Evolutionary conservation across 345 rosid genomes (phyloP).

Genomic region (Salix dunnii): DNA sequence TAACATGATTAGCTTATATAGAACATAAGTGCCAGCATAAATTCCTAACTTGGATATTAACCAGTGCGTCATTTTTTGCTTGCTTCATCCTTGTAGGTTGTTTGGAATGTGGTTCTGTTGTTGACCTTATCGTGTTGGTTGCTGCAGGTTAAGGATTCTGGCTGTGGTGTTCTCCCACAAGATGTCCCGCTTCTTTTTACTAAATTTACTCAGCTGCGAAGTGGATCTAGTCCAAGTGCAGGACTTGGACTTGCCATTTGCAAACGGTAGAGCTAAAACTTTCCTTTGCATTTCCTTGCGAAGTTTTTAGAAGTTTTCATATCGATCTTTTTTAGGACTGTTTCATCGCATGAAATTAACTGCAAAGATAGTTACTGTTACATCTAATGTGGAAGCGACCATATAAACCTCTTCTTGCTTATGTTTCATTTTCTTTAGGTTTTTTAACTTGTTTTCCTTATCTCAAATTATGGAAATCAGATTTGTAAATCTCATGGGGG

Average conservation of each 20-base stretch:
- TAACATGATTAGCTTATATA: background rate
- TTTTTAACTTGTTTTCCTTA: background rate
- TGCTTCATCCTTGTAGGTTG: background rate
- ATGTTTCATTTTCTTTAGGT: background rate
- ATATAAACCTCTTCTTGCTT: too few relatives aligned
- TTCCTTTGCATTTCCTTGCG: background rate
- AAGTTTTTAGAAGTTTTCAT: background rate
- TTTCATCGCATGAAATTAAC: background rate
- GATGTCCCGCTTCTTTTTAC: conserved; percentile 67
- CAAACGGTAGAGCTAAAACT: conserved; percentile 54
- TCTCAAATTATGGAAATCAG: conserved; percentile 38
- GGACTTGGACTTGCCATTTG: conserved; percentile 95
- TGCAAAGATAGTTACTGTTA: too few relatives aligned
- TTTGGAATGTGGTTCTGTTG: background rate
- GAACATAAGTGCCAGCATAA: background rate
- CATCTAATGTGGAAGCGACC: too few relatives aligned
- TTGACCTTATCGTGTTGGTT: conserved; percentile 11
- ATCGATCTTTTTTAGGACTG: background rate
- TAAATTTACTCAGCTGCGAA: conserved; percentile 55
- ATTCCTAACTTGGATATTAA: background rate
- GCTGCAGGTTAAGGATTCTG: conserved; percentile 78
- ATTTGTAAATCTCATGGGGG: conserved; percentile 90
- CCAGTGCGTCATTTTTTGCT: background rate
- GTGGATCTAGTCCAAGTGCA: conserved; percentile 49
- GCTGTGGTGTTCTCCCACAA: conserved; percentile 75